Evolutionary conservation across 2,329 filamentous ascomycete genomes (phyloP).

Genomic region (Curvularia verruculosa): DNA sequence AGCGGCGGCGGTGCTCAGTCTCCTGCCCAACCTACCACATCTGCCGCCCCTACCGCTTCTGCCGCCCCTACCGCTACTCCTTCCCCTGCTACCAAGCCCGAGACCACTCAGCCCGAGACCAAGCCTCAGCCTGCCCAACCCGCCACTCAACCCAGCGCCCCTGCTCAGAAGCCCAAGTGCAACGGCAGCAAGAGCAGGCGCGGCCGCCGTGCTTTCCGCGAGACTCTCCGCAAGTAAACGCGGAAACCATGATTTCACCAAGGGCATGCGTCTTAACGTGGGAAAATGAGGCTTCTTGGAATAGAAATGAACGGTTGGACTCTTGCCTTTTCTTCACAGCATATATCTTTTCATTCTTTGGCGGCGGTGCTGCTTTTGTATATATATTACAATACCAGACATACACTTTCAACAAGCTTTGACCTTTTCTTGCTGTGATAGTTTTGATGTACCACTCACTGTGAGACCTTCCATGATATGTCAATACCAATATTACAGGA

Average conservation of each 20-base stretch:
- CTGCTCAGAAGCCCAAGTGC: conserved; percentile 3
- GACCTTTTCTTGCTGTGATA: not conserved
- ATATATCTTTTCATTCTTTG: not conserved
- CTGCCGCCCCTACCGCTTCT: not conserved
- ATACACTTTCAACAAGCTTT: not conserved
- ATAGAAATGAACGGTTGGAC: not conserved
- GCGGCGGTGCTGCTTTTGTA: conserved; percentile 12
- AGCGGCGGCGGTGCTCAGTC: not conserved
- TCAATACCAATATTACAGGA: too few relatives aligned
- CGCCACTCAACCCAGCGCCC: not conserved
- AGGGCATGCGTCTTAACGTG: not conserved
- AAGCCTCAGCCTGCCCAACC: not conserved
- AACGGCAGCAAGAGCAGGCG: conserved; percentile 7
- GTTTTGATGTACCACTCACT: not conserved
- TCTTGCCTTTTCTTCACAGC: not conserved
- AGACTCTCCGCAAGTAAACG: conserved; percentile 5
- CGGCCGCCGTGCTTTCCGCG: conserved; percentile 12
- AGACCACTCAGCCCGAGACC: too few relatives aligned
- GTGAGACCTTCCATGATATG: not conserved
- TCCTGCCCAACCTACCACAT: not conserved
- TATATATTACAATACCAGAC: conserved; percentile 1
- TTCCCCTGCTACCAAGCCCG: not conserved
- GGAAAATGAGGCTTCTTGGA: not conserved
- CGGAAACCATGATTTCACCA: not conserved
- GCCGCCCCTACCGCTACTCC: not conserved